Conservation (phyloP, 805 yeast species). For the Yamadazyma insecticola region DNA sequence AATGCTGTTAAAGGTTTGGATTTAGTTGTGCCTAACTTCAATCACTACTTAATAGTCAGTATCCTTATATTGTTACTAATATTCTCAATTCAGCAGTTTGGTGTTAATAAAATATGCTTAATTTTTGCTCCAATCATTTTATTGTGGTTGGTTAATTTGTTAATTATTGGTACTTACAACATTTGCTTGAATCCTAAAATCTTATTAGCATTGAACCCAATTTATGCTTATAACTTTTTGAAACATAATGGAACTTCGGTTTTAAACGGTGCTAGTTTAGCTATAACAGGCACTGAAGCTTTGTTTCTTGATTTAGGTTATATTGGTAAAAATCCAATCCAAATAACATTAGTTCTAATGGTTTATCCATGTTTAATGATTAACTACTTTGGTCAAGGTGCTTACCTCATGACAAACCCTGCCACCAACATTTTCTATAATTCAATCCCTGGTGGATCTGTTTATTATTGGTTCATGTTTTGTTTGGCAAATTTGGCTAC, state of each 20-base stretch:
- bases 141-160: constrained; percentile 45
- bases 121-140: constrained; percentile 52
- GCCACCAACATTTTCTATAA: constrained; percentile 42
- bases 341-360: constrained; percentile 39
- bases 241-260: constrained; percentile 36
- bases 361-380: constrained; percentile 52
- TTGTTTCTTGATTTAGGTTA: constrained; percentile 63
- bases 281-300: constrained; percentile 59
- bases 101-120: constrained; percentile 45
- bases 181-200: constrained; percentile 40
- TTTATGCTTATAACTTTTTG: constrained; percentile 45
- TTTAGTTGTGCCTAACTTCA: background rate
- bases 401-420: constrained; percentile 41
- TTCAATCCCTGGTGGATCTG: constrained; percentile 49
- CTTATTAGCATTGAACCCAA: constrained; percentile 47
- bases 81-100: constrained; percentile 38
- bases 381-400: constrained; percentile 57
- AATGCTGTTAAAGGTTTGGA: constrained; percentile 49
- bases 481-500: constrained; percentile 51
- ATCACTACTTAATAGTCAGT: background rate
- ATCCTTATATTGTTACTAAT: background rate
- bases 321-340: constrained; percentile 45
- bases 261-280: constrained; percentile 48
- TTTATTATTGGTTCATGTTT: constrained; percentile 50
- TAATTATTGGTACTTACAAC: constrained; percentile 44